A percentile compares a stretch with the other conserved stretches of the same genome.
These are phyloP conservation scores for Breynia disticha DNA, from an alignment of 441 rosid species.

Conservation along the genomic window DNA sequence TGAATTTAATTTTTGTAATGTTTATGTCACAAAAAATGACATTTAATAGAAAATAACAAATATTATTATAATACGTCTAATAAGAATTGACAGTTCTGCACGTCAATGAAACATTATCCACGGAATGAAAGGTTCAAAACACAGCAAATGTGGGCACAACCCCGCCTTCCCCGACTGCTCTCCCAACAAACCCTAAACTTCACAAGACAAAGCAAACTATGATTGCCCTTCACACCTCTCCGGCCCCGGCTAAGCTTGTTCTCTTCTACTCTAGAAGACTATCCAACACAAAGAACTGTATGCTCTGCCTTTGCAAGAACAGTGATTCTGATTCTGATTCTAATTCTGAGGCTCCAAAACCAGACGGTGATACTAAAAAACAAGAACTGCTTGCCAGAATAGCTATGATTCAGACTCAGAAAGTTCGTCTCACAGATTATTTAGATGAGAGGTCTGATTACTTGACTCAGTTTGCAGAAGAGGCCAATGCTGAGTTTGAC, in stretches of 20 bases:
- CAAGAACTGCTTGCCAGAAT: slow-evolving; percentile 85
- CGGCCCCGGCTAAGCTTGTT: slow-evolving; percentile 25
- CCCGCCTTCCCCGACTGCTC: neutral
- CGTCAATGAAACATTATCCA: slow-evolving; percentile 21
- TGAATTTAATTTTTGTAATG: no score
- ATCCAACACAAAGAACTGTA: slow-evolving; percentile 20
- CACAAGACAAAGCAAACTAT: slow-evolving; percentile 21
- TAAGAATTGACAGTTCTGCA: no score
- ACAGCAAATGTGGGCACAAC: slow-evolving; percentile 1
- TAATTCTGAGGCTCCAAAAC: slow-evolving; percentile 30
- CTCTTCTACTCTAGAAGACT: slow-evolving; percentile 30
- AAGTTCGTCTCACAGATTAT: slow-evolving; percentile 76
- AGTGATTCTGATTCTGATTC: slow-evolving; percentile 29
- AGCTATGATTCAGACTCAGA: slow-evolving; percentile 74
- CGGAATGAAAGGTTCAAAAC: slow-evolving; percentile 28
- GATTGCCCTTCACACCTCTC: slow-evolving; percentile 43
- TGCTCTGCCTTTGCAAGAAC: slow-evolving; percentile 45
- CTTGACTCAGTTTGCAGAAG: slow-evolving; percentile 76
- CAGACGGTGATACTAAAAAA: slow-evolving; percentile 54
- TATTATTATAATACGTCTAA: no score
- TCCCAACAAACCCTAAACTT: neutral
- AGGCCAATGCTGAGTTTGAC: slow-evolving; percentile 70
- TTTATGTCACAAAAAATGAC: no score
- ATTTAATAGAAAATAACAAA: no score
- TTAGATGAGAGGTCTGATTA: slow-evolving; percentile 67